phyloP scores from a whole-genome alignment of 768 basidiomycete species.

The Heimioporus sp. region DNA sequence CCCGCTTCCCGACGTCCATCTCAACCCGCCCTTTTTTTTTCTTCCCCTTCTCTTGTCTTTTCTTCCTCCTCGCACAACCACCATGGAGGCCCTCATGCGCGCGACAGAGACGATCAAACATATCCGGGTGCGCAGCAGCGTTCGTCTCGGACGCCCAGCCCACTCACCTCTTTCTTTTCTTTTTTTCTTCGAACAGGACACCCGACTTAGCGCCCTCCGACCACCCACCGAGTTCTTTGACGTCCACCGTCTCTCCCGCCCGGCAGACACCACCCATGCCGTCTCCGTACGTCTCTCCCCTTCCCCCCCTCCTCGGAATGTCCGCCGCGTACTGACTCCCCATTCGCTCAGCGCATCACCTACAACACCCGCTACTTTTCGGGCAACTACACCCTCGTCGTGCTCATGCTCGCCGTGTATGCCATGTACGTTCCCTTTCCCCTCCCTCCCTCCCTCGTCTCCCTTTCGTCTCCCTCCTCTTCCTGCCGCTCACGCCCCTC shows the following conservation, averaged over 20 bases:
- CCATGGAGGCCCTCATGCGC: slow-evolving; percentile 67
- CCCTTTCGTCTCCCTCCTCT: background rate
- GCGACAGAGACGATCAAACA: slow-evolving; percentile 67
- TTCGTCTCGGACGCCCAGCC: background rate
- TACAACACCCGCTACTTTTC: slow-evolving; percentile 94
- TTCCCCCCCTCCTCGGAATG: too few relatives aligned
- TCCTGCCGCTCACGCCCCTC: too few relatives aligned
- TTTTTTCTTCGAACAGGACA: slow-evolving; percentile 53
- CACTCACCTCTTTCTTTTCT: background rate
- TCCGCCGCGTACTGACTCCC: too few relatives aligned
- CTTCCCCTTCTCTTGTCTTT: too few relatives aligned
- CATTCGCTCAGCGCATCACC: slow-evolving; percentile 63
- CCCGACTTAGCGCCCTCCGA: slow-evolving; percentile 72
- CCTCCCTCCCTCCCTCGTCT: too few relatives aligned
- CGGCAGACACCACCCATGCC: slow-evolving; percentile 77
- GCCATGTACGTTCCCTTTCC: slow-evolving; percentile 57
- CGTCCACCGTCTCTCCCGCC: slow-evolving; percentile 77
- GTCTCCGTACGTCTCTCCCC: slow-evolving; percentile 49
- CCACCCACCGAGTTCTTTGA: slow-evolving; percentile 81
- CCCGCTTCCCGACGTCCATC: too few relatives aligned
- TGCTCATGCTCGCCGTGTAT: slow-evolving; percentile 79
- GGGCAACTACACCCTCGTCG: slow-evolving; percentile 85
- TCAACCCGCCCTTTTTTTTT: too few relatives aligned
- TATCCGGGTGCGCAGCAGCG: slow-evolving; percentile 53
- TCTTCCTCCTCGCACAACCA: background rate